Evolutionary conservation across 2,329 filamentous ascomycete genomes (phyloP).

Genomic region (Trichoderma sp.): DNA sequence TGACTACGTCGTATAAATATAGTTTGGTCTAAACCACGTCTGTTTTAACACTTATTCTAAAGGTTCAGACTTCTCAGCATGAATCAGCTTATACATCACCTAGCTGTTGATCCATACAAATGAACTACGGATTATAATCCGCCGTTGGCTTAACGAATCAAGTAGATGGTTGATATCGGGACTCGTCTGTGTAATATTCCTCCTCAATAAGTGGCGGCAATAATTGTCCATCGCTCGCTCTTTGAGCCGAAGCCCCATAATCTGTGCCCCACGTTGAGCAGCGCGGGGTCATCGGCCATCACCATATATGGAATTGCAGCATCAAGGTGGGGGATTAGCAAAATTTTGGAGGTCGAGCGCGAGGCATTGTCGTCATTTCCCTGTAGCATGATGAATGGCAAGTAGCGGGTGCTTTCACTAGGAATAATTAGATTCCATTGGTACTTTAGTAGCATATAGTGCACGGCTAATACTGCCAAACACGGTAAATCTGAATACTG

Average conservation of each 20-base stretch:
- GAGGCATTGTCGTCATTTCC: conserved; percentile 12
- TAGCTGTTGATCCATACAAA: too few relatives aligned
- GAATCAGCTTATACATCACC: too few relatives aligned
- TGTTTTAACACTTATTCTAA: not conserved
- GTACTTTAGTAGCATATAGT: not conserved
- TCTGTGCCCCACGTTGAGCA: conserved; percentile 15
- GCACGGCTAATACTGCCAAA: not conserved
- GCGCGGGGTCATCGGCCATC: conserved; percentile 17
- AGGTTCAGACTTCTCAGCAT: too few relatives aligned
- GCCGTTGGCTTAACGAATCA: not conserved
- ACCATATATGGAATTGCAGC: not conserved
- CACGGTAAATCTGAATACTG: not conserved
- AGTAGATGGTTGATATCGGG: too few relatives aligned
- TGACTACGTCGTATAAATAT: not conserved
- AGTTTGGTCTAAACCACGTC: too few relatives aligned
- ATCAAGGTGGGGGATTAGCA: conserved; percentile 14
- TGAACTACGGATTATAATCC: not conserved
- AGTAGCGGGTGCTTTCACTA: not conserved
- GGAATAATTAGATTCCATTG: not conserved
- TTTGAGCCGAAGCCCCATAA: not conserved
- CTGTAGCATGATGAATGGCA: not conserved
- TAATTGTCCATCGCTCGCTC: not conserved
- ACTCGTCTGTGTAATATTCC: not conserved
- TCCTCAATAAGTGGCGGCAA: not conserved
- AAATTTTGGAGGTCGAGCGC: not conserved